Percentiles rank a stretch among this genome's conserved stretches.
Evolutionary conservation across 805 yeast species (phyloP).

Genomic region (Schwanniomyces polymorphus): DNA sequence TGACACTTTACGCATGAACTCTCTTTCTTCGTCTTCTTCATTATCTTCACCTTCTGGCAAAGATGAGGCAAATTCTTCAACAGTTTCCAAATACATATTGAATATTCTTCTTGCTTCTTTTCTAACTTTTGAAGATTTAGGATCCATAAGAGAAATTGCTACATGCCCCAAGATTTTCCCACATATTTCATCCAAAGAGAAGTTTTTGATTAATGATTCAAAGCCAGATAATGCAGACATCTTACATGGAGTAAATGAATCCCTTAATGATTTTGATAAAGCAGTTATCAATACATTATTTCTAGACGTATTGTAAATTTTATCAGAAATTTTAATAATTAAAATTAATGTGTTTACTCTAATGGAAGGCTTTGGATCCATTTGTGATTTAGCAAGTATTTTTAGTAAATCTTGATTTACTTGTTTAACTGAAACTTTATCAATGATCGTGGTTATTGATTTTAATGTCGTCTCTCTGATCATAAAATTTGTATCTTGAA

Average conservation of each 20-base stretch:
- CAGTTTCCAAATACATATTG: slow-evolving; percentile 49
- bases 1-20: slow-evolving; percentile 30
- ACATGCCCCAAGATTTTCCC: slow-evolving; percentile 79
- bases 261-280: slow-evolving; percentile 77
- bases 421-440: slow-evolving; percentile 72
- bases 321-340: slow-evolving; percentile 62
- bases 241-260: slow-evolving; percentile 73
- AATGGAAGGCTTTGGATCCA: slow-evolving; percentile 72
- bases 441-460: slow-evolving; percentile 59
- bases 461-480: slow-evolving; percentile 80
- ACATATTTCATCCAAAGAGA: slow-evolving; percentile 74
- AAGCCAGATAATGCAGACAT: slow-evolving; percentile 77
- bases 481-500: slow-evolving; percentile 79
- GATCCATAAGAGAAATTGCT: slow-evolving; percentile 81
- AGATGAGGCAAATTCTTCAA: slow-evolving; percentile 36
- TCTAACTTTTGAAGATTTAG: slow-evolving; percentile 62
- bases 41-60: slow-evolving; percentile 36
- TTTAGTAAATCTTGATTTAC: slow-evolving; percentile 83
- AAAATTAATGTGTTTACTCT: slow-evolving; percentile 75
- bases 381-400: slow-evolving; percentile 77
- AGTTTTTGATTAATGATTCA: slow-evolving; percentile 59
- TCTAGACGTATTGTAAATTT: slow-evolving; percentile 55
- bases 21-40: slow-evolving; percentile 39
- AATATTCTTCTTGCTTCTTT: slow-evolving; percentile 69
- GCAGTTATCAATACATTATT: slow-evolving; percentile 85